Conservation (phyloP, 1,139 yeast genomes). For the Suhomyces ambrosiae region DNA sequence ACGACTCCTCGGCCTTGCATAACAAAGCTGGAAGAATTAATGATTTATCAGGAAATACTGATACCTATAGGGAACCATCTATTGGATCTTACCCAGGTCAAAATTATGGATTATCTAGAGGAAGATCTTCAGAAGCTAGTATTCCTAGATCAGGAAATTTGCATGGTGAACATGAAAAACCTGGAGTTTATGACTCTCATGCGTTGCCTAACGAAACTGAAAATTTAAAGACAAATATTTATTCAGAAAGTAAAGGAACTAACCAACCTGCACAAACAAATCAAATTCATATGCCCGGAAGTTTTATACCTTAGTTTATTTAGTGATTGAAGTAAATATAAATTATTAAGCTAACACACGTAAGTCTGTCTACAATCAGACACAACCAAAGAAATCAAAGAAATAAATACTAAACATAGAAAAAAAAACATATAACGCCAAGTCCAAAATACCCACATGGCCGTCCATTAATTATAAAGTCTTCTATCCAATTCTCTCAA, state of each 20-base stretch:
- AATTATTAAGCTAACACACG: neutral
- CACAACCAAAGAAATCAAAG: neutral
- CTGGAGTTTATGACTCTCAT: constrained; percentile 3
- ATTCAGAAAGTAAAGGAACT: neutral
- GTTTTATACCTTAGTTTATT: constrained; percentile 7
- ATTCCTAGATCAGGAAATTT: constrained; percentile 7
- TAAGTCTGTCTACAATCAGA: neutral
- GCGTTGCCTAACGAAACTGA: constrained; percentile 1
- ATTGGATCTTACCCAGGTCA: constrained; percentile 1
- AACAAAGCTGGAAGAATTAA: constrained; percentile 1
- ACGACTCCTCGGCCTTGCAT: constrained; percentile 1
- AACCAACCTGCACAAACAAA: neutral
- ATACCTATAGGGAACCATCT: constrained; percentile 1
- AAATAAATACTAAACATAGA: neutral
- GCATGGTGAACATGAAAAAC: neutral
- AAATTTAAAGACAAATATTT: neutral
- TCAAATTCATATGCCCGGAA: constrained; percentile 8
- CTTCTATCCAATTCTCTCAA: constrained; percentile 76
- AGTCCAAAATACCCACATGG: neutral
- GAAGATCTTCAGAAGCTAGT: constrained; percentile 1
- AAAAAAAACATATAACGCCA: neutral
- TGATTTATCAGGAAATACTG: constrained; percentile 1
- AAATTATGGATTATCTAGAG: constrained; percentile 7
- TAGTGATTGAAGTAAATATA: neutral
- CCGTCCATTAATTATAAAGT: constrained; percentile 46